Base-by-base conservation (phyloP, 2,329 filamentous ascomycete genomes). In the Trichoderma lentiforme region DNA sequence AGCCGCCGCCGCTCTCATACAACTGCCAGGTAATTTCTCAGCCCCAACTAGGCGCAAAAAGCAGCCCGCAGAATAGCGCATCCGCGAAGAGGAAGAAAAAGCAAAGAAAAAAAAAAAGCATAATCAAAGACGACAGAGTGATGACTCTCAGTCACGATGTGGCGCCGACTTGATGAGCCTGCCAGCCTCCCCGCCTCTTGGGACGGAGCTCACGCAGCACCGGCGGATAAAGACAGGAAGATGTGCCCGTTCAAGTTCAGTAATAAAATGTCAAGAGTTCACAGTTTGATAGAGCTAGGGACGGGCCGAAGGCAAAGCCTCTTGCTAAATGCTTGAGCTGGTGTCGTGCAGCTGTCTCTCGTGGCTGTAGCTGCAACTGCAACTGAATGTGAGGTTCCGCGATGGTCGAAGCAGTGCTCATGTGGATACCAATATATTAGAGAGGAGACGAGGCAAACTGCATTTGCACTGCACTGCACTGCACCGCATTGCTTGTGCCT, bases 31-130 rank as follows among this genome's bases (percentile, higher is more conserved):
- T 65, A 51, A 51, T 43, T 9, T 28, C 51, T 63, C 56, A 63
- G n/a, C 39, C 34, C 39, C 28, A 66, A 43, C 64, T 58, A 70
- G 74, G 74, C 74, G 74, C 74, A 73, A 73, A 73, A 74, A 43
- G 61, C 71, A 74, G 73, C 73, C 73, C 71, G 53, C 72, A 65
- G 47, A 47, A 71, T 60, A 60, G 70, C 70, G 62, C 70, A 39
- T 71, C 56, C 43, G 51, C 56, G 36, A 53, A 36, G 39, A 14
- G 8, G n/a, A n/a, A 14, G 11, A 36, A 43, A 39, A 65, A 60
- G 18, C 18, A 34, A 32, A 30, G 11, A 60, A 34, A 34, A 32
- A 60, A 58, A 28, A 57, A 57, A 58, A 3, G 26, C 53, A 58
- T 4, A 60, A 12, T 30, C 26, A 65, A 53, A 56, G 28, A 24